These are phyloP conservation scores for Yamadazyma laniorum DNA, from an alignment of 805 yeast species.

Conservation along the genomic window DNA sequence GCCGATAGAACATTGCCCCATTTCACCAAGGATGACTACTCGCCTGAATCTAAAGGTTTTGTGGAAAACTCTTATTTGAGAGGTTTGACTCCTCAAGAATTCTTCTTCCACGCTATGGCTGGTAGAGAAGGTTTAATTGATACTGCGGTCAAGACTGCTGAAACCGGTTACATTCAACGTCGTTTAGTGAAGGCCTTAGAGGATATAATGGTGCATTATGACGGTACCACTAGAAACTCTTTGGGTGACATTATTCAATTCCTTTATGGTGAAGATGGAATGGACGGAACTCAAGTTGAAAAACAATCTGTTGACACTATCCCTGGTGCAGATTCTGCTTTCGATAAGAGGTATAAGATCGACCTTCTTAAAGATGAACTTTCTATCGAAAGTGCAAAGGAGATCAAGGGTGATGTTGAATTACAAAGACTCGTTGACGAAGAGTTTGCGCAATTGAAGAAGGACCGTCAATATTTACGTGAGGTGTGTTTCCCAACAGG, in stretches of 20 bases:
- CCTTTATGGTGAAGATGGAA: constrained; percentile 98
- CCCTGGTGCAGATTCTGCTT: constrained; percentile 84
- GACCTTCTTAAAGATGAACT: constrained; percentile 72
- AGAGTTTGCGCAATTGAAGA: constrained; percentile 74
- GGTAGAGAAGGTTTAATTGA: constrained; percentile 99
- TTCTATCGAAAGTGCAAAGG: constrained; percentile 83
- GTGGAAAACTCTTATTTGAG: constrained; percentile 95
- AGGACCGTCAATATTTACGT: constrained; percentile 80
- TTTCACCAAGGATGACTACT: constrained; percentile 96
- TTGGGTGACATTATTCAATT: constrained; percentile 95
- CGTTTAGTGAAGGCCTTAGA: constrained; percentile 95
- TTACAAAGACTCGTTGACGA: constrained; percentile 77
- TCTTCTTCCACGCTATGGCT: constrained; percentile 99
- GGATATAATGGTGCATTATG: constrained; percentile 97
- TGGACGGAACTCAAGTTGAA: constrained; percentile 97
- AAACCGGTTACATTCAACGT: constrained; percentile 97
- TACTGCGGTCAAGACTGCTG: constrained; percentile 99
- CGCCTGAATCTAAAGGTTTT: constrained; percentile 97
- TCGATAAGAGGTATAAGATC: constrained; percentile 80
- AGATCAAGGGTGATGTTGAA: constrained; percentile 84
- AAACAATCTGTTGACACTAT: constrained; percentile 93
- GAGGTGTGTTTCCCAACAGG: constrained; percentile 83
- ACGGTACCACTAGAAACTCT: constrained; percentile 97
- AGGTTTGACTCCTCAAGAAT: constrained; percentile 98
- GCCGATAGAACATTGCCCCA: constrained; percentile 96